phyloP scores from a whole-genome alignment of 1,284 basidiomycete genomes.

The Cystobasidiaceae sp. region DNA sequence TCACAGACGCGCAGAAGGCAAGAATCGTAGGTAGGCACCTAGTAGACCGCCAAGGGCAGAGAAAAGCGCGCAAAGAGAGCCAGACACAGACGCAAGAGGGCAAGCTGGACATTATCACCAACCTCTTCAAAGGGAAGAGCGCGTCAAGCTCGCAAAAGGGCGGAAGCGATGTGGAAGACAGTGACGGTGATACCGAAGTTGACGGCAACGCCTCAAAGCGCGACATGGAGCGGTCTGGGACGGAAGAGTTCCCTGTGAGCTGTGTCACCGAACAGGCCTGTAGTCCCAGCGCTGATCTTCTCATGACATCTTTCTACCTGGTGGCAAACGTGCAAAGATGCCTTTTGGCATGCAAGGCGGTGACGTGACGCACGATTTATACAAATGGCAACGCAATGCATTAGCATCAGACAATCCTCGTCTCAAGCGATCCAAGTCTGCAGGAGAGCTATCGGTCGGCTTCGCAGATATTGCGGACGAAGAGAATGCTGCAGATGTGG shows the following conservation, averaged over 20 bases:
- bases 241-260: no score
- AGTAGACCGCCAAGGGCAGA: conserved; percentile 65
- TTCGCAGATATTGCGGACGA: conserved; percentile 2
- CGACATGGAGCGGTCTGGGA: no score
- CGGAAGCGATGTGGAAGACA: conserved; percentile 1
- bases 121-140: conserved; percentile 33
- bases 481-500: conserved; percentile 3
- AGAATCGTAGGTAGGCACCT: conserved; percentile 72
- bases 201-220: not conserved
- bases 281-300: no score
- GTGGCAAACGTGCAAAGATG: conserved; percentile 26
- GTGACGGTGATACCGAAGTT: not conserved
- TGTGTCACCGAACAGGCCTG: no score
- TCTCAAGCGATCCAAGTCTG: conserved; percentile 64
- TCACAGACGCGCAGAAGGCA: conserved; percentile 71
- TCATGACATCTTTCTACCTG: no score
- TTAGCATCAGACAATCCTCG: conserved; percentile 58
- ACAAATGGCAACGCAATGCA: conserved; percentile 79
- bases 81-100: not conserved
- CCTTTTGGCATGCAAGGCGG: conserved; percentile 53
- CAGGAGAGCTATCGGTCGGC: conserved; percentile 50
- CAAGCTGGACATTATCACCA: conserved; percentile 22
- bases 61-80: conserved; percentile 32
- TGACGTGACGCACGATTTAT: conserved; percentile 87
- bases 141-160: no score